Evolutionary conservation across 2,329 filamentous ascomycete species (phyloP), one percentile per base, ranked within the genome.

Genomic region (Westerdykella sp.): DNA sequence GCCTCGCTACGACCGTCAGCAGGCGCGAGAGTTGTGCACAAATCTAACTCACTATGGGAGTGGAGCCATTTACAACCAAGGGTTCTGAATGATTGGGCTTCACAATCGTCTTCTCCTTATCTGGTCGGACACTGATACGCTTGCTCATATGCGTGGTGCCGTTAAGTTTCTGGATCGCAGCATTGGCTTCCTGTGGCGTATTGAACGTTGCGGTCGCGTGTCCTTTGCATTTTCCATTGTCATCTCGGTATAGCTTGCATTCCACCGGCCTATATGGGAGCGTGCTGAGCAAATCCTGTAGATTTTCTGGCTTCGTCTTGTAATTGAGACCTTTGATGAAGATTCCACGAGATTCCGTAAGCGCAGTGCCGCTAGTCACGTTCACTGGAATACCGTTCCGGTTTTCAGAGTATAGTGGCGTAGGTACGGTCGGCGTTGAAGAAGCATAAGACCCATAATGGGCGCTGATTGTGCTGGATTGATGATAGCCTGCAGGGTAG

Each of bases 301-400:
- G 54, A 10, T 67, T 60, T 18, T 44, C 50, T 15, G 50, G 47
- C 6, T 50, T 50, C 34, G 52, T 54, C 7, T 52, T 55, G 43
- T 59, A 65, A 37, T 47, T 60, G 13, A 68, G 45, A 14, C 59
- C 57, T 16, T 53, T 54, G 28, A 69, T 60, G 48, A 66, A 66
- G 23, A 69, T 60, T 6, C 64, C 65, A 6, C 65, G 62, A 18
- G 60, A 54, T 45, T 69, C 65, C 6, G 65, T 68, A 22, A 62
- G 46, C 15, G 65, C 50, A 13, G 58, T 61, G 7, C 65, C 64
- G n/a, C 56, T 48, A n/a, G 50, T 51, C n/a, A 65, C 46, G 37
- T 68, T 69, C 22, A 69, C 63, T 10, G 63, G 60, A 36, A 68
- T 55, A 2, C 65, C 63, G 22, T 49, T 56, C 13, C 53, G 51